Evolutionary conservation across 2,329 filamentous ascomycete species (phyloP), one percentile per base, ranked within the genome.

Genomic region (Ceratocystiopsis brevicomis): DNA sequence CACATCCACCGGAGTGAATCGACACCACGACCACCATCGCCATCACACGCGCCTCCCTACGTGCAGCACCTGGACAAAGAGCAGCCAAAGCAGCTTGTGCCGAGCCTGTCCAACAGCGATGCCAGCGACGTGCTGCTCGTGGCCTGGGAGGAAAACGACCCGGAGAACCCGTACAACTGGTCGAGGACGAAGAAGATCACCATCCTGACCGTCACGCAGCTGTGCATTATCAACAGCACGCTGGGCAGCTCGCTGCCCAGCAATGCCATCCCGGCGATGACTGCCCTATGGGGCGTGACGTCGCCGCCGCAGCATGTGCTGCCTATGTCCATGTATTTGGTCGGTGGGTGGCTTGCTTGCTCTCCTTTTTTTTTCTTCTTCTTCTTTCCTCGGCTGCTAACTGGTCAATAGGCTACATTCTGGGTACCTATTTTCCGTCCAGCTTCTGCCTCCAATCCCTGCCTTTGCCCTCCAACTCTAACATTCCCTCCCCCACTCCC

Each of bases 161-260:
- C 61, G 1, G 67, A 69, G 47, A 70, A 73, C 46, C 68, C 68
- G 2, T 62, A 69, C 52, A 71, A 72, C 53, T 73, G 66, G 65
- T 57, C 65, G 15, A 52, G 47, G 67, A 50, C 51, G 41, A 72
- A 65, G 51, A 81, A 81, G 53, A 49, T 58, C 2, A 59, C 62
- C 35, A 64, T 81, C 6, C 53, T 78, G 2, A 52, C 71, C 21
- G 64, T 70, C 0, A 67, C 68, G 1, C 72, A 75, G 59, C 54
- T 69, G 48, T 64, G 69, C 43, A 75, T 81, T 38, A 63, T 80
- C 54, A 83, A 83, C 56, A 75, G 69, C 21, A 81, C 78, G 11
- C 71, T 82, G 59, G 72, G 71, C 1, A 78, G 71, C 37, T 65
- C 75, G 0, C 62, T 83, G 6, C 74, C 78, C 1, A 73, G 73